Evolutionary conservation across 805 yeast genomes (phyloP).

Genomic region (Yamadazyma nakazawae): DNA sequence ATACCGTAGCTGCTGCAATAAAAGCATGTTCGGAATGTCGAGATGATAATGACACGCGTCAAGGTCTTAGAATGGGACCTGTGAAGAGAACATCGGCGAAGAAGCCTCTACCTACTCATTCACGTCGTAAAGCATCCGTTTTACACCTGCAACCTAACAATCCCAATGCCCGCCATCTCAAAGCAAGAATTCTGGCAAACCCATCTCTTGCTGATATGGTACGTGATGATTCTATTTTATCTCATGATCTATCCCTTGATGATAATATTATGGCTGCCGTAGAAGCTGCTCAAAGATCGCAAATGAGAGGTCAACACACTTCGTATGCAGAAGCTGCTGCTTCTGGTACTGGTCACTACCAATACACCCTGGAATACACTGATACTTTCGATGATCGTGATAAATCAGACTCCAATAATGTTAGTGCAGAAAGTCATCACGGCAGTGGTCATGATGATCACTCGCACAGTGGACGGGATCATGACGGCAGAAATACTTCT

Average conservation of each 20-base stretch:
- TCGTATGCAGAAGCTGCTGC: slow-evolving; percentile 35
- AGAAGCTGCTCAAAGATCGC: slow-evolving; percentile 50
- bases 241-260: slow-evolving; percentile 42
- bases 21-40: slow-evolving; percentile 74
- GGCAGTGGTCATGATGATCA: slow-evolving; percentile 1
- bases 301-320: slow-evolving; percentile 21
- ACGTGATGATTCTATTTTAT: slow-evolving; percentile 26
- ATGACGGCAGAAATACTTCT: neutral
- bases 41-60: slow-evolving; percentile 28
- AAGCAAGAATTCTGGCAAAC: slow-evolving; percentile 14
- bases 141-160: slow-evolving; percentile 18
- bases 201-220: slow-evolving; percentile 32
- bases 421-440: slow-evolving; percentile 5
- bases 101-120: slow-evolving; percentile 15
- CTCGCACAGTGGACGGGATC: neutral
- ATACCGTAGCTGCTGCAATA: slow-evolving; percentile 77
- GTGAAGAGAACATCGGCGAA: slow-evolving; percentile 16
- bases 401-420: slow-evolving; percentile 1
- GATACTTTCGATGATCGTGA: slow-evolving; percentile 2
- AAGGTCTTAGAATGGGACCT: slow-evolving; percentile 1
- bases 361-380: slow-evolving; percentile 3
- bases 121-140: slow-evolving; percentile 15
- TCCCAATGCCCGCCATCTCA: slow-evolving; percentile 21
- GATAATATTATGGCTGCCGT: slow-evolving; percentile 57
- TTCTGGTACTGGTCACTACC: slow-evolving; percentile 19